Percentiles rank a stretch among this genome's conserved stretches.
Evolutionary conservation across 805 yeast genomes (phyloP).

Genomic region (Suhomyces pyralidae): DNA sequence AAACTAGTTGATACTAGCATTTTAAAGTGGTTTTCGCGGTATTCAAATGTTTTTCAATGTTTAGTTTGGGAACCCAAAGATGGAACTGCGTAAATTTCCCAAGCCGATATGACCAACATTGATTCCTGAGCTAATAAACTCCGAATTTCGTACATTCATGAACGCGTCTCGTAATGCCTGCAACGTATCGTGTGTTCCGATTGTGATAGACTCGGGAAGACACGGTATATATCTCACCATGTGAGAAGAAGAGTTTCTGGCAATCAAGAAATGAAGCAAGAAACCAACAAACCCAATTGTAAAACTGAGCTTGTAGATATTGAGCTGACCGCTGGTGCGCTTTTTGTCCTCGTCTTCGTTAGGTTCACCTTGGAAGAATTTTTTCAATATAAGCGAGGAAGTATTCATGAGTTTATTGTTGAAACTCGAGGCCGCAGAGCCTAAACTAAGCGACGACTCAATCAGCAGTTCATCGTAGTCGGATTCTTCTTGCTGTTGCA

Average conservation of each 20-base stretch:
- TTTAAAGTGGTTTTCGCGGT: not conserved
- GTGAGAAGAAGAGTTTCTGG: conserved; percentile 13
- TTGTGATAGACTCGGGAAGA: not conserved
- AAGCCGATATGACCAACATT: conserved; percentile 32
- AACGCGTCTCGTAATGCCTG: conserved; percentile 11
- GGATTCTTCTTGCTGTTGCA: conserved; percentile 25
- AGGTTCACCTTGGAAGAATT: conserved; percentile 19
- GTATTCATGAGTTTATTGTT: conserved; percentile 24
- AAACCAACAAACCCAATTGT: conserved; percentile 41
- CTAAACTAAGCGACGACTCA: conserved; percentile 33
- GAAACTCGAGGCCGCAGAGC: conserved; percentile 28
- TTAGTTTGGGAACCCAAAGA: conserved; percentile 19
- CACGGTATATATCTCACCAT: not conserved
- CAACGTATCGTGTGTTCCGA: conserved; percentile 8
- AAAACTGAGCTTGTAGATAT: conserved; percentile 32
- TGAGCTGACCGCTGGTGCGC: conserved; percentile 10
- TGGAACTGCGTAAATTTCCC: conserved; percentile 28
- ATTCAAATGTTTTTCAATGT: not conserved
- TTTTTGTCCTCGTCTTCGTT: conserved; percentile 9
- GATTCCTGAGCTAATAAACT: conserved; percentile 15
- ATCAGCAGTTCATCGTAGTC: conserved; percentile 21
- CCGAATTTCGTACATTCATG: conserved; percentile 15
- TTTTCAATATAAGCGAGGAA: conserved; percentile 30
- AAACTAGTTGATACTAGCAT: not conserved
- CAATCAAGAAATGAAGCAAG: conserved; percentile 32